Evolutionary conservation across 306 rosid genomes (phyloP), one percentile per base, ranked within the genome.

Genomic region (Ziziphus jujuba): DNA sequence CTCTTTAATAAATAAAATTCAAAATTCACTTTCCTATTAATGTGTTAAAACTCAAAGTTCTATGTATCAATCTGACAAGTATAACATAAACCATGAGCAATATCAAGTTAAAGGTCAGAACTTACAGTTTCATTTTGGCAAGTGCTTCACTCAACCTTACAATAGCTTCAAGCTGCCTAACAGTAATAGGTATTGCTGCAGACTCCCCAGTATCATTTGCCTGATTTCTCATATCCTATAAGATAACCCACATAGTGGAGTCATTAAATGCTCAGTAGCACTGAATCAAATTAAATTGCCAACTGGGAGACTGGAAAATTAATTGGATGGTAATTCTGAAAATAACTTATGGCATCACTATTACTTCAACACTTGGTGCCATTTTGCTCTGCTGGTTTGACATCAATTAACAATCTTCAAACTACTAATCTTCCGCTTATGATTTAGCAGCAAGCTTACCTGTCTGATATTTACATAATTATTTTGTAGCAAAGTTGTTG

Each of bases 121-220:
- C 97, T 86, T 78, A 93, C 99, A 93, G 77, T 76, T 88, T 90
- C 96, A 93, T 90, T 81, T 90, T 93, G 28, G 99, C 99, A 67
- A 93, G 99, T 55, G 96, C 77, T 81, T 93, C 99, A 38, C 99
- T 90, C 91, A 93, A 62, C 77, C 99, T 83, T 50, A 86, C 87
- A 36, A 93, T 83, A 75, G 99, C 99, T 88, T 93, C 99, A 66
- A 93, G 84, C 85, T 93, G 99, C 85, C 99, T 80, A 5, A 93
- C 99, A 11, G 99, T 93, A 54, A 93, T 90, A 15, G 97, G 99
- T 71, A 93, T 87, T 13, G 91, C 96, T 55, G 96, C 84, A 53
- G 96, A 86, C 75, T 87, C 92, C 12, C 99, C 99, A 9, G 96
- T 84, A 79, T 93, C 99, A 73, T 93, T 88, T 40, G 99, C 91